Base-by-base conservation (phyloP, 352 stramenopile genomes). In the Pythium sukuiense region DNA sequence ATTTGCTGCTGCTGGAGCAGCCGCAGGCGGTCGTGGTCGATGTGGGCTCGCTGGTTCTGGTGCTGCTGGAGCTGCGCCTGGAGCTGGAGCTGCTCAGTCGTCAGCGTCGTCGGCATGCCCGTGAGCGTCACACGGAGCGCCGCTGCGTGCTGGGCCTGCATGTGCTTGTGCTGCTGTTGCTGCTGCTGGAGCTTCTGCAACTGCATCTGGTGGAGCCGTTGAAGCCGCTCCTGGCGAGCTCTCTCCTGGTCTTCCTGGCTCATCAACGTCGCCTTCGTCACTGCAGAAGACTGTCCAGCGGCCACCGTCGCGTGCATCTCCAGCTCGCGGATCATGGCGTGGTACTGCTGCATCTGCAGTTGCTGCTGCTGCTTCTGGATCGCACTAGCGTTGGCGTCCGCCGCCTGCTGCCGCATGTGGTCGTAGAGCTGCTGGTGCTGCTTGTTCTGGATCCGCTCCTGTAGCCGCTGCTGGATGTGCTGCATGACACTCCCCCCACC, bases 191-290 rank as follows among this genome's bases (percentile, higher is more conserved):
- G 55, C 37, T 71, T 76, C 24, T 81, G 82, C n/a, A 79, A 43
- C 49, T 81, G 74, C 30, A 73, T 69, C 32, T 89, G 80, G 58
- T 91, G 83, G 32, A 91, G 63, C 14, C 72, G 76, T 35, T 81
- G 67, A 8, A 89, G 68, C 14, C 81, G 76, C 55, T 86, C 76
- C 37, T 80, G 70, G 18, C 79, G 70, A 6, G 76, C 63, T 1
- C 78, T 76, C 60, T 88, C 72, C 16, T 87, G 62, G 24, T 87
- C 77, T 32, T 86, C 69, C 9, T 72, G 67, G 29, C 45, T 62
- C 6, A 63, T 0, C 0, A 20, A 39, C 0, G 33, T 30, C 3
- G 43, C 20, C 20, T 24, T 24, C 20, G 20, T 24, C 20, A 24
- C 12, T 27, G 65, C 61, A 0, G 67, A 4, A 41, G 57, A 14